phyloP scores from a whole-genome alignment of 768 basidiomycete species.

The Xanthoconium purpureum region DNA sequence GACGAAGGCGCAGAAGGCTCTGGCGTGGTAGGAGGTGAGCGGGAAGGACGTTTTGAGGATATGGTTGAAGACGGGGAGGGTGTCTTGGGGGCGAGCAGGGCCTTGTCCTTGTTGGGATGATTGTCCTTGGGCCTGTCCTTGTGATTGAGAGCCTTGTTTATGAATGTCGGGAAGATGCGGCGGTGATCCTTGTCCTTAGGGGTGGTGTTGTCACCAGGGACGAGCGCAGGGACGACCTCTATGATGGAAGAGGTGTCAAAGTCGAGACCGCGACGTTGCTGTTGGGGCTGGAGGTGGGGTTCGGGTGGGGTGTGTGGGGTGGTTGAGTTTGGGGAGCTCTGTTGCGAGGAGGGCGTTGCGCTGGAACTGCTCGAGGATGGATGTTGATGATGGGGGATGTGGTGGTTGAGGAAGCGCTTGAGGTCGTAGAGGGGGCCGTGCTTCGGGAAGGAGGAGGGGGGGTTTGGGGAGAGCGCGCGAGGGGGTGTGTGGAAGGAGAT shows the following conservation, averaged over 20 bases:
- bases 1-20: slow-evolving; percentile 25
- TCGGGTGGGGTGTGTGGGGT: slow-evolving; percentile 28
- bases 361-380: slow-evolving; percentile 17
- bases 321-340: slow-evolving; percentile 26
- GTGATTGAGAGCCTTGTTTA: slow-evolving; percentile 35
- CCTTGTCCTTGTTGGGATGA: background rate
- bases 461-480: background rate
- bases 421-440: slow-evolving; percentile 86
- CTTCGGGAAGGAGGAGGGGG: slow-evolving; percentile 20
- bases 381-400: slow-evolving; percentile 57
- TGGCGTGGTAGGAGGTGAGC: slow-evolving; percentile 24
- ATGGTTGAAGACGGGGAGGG: slow-evolving; percentile 33
- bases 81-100: slow-evolving; percentile 16
- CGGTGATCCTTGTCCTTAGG: slow-evolving; percentile 26
- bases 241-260: slow-evolving; percentile 36
- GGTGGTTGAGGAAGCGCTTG: slow-evolving; percentile 92
- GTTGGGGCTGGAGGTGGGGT: slow-evolving; percentile 33
- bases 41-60: slow-evolving; percentile 30
- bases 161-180: slow-evolving; percentile 31
- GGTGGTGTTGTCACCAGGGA: slow-evolving; percentile 12
- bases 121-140: slow-evolving; percentile 27
- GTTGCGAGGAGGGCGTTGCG: slow-evolving; percentile 27
- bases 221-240: slow-evolving; percentile 31
- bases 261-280: slow-evolving; percentile 34
- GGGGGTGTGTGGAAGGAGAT: slow-evolving; percentile 28